Conservation (phyloP, 805 yeast species). For the Pichia deserticola region DNA sequence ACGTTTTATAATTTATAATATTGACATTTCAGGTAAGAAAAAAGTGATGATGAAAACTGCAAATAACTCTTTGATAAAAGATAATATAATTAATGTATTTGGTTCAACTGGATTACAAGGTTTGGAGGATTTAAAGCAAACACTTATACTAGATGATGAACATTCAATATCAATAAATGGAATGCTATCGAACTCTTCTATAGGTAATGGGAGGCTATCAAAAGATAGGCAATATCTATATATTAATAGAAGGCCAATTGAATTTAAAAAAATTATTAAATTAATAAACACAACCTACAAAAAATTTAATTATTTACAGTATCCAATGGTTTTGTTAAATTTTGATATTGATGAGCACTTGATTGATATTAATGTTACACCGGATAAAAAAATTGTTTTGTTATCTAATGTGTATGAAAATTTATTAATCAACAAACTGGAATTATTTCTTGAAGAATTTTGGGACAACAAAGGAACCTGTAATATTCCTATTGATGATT, state of each 20-base stretch:
- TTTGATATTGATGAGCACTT: conserved; percentile 42
- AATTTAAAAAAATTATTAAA: conserved; percentile 45
- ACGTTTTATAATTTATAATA: conserved; percentile 54
- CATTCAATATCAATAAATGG: conserved; percentile 44
- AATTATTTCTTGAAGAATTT: conserved; percentile 39
- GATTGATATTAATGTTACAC: conserved; percentile 84
- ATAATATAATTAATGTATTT: conserved; percentile 59
- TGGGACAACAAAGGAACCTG: conserved; percentile 26
- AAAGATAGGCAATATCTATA: conserved; percentile 70
- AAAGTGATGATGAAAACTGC: conserved; percentile 51
- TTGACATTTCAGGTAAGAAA: conserved; percentile 40
- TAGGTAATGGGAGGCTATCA: conserved; percentile 68
- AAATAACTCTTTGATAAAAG: conserved; percentile 40
- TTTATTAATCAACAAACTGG: conserved; percentile 46
- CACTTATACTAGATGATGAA: conserved; percentile 29
- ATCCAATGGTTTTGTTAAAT: conserved; percentile 63
- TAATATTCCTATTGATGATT: conserved; percentile 7
- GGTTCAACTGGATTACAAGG: conserved; percentile 63
- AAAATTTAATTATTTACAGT: conserved; percentile 62
- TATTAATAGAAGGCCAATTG: conserved; percentile 72
- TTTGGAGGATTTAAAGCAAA: conserved; percentile 41
- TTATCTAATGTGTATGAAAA: conserved; percentile 51
- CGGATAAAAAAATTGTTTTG: conserved; percentile 74
- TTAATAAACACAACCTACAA: conserved; percentile 68
- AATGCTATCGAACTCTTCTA: conserved; percentile 63